phyloP scores from a whole-genome alignment of 305 asterid species.

The Galium porrigens region DNA sequence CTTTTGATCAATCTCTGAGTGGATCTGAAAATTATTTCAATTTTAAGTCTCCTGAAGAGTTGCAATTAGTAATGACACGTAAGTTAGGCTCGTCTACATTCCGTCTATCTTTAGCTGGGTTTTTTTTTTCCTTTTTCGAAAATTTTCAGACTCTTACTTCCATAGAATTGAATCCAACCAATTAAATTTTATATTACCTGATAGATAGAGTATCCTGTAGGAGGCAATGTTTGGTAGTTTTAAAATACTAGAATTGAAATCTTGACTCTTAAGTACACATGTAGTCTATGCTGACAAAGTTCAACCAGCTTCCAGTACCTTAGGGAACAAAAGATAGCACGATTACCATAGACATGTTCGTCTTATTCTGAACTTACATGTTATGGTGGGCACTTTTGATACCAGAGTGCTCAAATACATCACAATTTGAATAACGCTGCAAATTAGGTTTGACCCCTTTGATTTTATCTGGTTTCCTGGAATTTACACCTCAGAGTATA shows the following conservation, averaged over 20 bases:
- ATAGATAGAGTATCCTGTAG: background rate
- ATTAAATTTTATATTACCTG: background rate
- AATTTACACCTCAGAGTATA: background rate
- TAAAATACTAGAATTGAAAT: background rate
- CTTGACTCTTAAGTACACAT: background rate
- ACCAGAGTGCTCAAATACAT: background rate
- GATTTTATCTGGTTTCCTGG: background rate
- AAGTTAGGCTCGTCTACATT: background rate
- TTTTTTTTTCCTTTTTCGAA: background rate
- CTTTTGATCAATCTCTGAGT: background rate
- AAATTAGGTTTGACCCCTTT: background rate
- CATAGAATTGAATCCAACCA: background rate
- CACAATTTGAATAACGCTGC: background rate
- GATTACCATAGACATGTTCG: background rate
- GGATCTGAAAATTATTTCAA: background rate
- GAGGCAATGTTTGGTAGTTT: background rate
- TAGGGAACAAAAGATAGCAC: background rate
- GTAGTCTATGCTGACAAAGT: background rate
- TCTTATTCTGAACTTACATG: background rate
- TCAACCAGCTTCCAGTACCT: background rate
- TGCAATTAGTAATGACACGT: background rate
- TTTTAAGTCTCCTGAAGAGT: background rate
- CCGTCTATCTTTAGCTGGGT: background rate
- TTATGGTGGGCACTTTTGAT: background rate
- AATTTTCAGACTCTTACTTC: background rate